Conservation (phyloP, 1,139 yeast genomes). For the Suhomyces kunorum region DNA sequence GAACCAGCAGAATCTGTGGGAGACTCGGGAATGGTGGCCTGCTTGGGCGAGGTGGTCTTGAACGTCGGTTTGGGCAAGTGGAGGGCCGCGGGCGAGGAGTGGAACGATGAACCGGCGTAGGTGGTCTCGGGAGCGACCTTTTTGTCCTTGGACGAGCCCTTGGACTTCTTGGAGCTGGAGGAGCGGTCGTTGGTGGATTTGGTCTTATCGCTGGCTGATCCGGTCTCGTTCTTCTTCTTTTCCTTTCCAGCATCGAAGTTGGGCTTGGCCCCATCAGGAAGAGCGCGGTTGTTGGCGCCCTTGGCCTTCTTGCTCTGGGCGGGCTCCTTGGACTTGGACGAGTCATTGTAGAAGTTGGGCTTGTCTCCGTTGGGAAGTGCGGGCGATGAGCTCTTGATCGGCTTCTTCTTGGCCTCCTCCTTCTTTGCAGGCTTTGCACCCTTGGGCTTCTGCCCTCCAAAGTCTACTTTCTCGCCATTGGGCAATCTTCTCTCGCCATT, state of each 20-base stretch:
- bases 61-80: conserved; percentile 60
- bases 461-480: conserved; percentile 44
- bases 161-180: conserved; percentile 15
- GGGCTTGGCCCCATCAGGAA: conserved; percentile 46
- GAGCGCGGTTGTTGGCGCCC: conserved; percentile 21
- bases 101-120: conserved; percentile 62
- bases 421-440: conserved; percentile 15
- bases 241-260: conserved; percentile 26
- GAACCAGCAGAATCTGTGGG: conserved; percentile 2
- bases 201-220: conserved; percentile 40
- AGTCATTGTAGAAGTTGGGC: conserved; percentile 31
- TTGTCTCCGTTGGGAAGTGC: conserved; percentile 37
- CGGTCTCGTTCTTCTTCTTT: conserved; percentile 19
- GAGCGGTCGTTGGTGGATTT: conserved; percentile 22
- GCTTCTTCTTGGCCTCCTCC: conserved; percentile 18
- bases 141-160: conserved; percentile 16
- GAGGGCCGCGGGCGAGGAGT: conserved; percentile 58
- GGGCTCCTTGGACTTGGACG: conserved; percentile 15
- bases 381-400: conserved; percentile 16
- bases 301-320: conserved; percentile 7
- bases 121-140: conserved; percentile 30
- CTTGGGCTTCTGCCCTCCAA: conserved; percentile 28
- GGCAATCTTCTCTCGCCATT: conserved; percentile 37
- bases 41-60: conserved; percentile 33
- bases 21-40: conserved; percentile 11